Conservation (phyloP, 2,329 filamentous ascomycete species). For the Fusarium continuum region DNA sequence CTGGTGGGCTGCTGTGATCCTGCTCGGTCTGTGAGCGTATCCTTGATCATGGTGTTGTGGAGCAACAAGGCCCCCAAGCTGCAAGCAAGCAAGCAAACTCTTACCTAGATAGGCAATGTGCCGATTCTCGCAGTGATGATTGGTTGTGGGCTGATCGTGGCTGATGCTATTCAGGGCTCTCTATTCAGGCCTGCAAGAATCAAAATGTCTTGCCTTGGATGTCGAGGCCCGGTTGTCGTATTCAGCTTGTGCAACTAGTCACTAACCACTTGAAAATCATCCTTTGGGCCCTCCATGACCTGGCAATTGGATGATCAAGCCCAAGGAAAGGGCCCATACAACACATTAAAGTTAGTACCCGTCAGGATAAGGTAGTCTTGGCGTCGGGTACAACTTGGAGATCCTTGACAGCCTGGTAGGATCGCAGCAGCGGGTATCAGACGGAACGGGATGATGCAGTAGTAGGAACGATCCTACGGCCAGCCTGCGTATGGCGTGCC, state of each 20-base stretch:
- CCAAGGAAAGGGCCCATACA: constrained; percentile 3
- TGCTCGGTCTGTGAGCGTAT: constrained; percentile 11
- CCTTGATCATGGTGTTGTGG: constrained; percentile 27
- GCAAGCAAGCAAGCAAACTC: constrained; percentile 34
- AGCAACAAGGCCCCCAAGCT: constrained; percentile 19
- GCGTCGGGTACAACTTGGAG: constrained; percentile 1
- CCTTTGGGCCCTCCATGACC: neutral
- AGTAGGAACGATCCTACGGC: constrained; percentile 18
- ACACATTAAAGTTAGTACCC: constrained; percentile 11
- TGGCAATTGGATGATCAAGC: neutral
- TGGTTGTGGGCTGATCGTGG: constrained; percentile 15
- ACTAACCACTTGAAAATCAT: neutral
- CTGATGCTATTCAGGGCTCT: constrained; percentile 24
- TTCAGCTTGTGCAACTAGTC: constrained; percentile 23
- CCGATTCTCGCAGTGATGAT: constrained; percentile 2
- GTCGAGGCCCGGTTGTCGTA: constrained; percentile 16
- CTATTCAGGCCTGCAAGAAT: constrained; percentile 11
- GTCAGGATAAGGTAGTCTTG: neutral
- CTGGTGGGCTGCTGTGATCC: constrained; percentile 5
- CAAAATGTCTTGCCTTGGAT: constrained; percentile 15
- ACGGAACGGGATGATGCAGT: constrained; percentile 24
- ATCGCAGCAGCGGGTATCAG: constrained; percentile 7
- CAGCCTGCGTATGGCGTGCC: constrained; percentile 9
- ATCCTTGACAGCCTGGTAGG: constrained; percentile 2
- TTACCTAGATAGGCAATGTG: constrained; percentile 12